Evolutionary conservation across 1,284 basidiomycete genomes (phyloP).

Genomic region (Ceratobasidium sp.): DNA sequence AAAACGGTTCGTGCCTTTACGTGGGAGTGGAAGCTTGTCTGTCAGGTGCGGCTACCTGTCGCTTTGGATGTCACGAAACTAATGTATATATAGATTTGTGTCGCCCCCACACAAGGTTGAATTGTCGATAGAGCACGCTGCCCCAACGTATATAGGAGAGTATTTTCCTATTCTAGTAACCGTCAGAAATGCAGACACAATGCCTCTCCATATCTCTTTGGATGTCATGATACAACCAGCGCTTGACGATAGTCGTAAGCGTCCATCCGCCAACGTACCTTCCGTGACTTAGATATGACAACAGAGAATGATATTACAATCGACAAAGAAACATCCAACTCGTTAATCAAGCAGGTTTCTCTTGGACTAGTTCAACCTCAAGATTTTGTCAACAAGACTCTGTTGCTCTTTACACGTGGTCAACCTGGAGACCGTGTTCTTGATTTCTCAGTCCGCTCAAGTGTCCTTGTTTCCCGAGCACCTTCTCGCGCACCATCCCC

Average conservation of each 20-base stretch:
- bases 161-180: constrained; percentile 71
- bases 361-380: constrained; percentile 70
- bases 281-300: constrained; percentile 5
- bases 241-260: constrained; percentile 76
- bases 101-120: constrained; percentile 60
- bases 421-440: constrained; percentile 69
- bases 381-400: constrained; percentile 61
- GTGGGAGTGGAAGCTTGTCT: constrained; percentile 57
- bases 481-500: constrained; percentile 4
- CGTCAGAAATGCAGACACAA: constrained; percentile 71
- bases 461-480: constrained; percentile 44
- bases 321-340: constrained; percentile 67
- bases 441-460: constrained; percentile 77
- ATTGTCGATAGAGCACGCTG: constrained; percentile 62
- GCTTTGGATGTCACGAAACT: neutral
- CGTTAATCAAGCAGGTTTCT: constrained; percentile 73
- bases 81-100: constrained; percentile 10
- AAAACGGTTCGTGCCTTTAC: constrained; percentile 59
- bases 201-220: constrained; percentile 68
- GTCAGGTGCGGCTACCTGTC: constrained; percentile 58
- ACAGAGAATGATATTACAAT: constrained; percentile 69
- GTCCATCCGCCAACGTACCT: neutral
- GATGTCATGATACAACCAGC: constrained; percentile 81
- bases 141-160: constrained; percentile 80
- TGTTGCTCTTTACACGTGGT: constrained; percentile 66